Conservation (phyloP, 2,329 filamentous ascomycete genomes). For the Pyricularia grisea region DNA sequence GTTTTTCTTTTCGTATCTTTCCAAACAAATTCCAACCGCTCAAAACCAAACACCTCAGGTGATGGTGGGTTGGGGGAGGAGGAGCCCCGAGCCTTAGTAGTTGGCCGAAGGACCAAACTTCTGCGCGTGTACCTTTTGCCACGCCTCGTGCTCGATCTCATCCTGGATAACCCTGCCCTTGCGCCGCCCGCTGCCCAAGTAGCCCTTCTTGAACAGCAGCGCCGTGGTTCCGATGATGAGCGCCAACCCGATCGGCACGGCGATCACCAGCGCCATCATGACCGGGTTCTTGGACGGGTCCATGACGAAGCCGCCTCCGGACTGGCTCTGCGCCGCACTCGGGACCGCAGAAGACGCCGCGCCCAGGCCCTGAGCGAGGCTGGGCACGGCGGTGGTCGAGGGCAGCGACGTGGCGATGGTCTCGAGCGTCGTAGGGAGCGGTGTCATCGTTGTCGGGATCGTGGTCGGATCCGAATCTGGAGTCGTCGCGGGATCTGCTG, state of each 20-base stretch:
- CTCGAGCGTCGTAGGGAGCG: not conserved
- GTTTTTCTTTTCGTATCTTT: not conserved
- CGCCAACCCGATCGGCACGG: not conserved
- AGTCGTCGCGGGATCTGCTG: not conserved
- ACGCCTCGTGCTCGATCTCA: conserved; percentile 7
- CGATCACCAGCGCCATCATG: conserved; percentile 6
- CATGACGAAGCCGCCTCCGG: not conserved
- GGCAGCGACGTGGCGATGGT: not conserved
- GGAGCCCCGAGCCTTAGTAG: not conserved
- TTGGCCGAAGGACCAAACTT: conserved; percentile 6
- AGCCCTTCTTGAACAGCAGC: conserved; percentile 4
- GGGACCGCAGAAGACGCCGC: too few species aligned
- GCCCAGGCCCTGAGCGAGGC: not conserved
- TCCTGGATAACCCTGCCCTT: conserved; percentile 3
- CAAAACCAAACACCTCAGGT: not conserved
- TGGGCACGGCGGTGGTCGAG: not conserved
- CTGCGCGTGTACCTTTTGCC: conserved; percentile 6
- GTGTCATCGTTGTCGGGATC: not conserved
- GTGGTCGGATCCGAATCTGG: not conserved
- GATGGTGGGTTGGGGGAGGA: not conserved
- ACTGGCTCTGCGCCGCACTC: not conserved
- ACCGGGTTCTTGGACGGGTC: conserved; percentile 5
- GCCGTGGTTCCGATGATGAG: conserved; percentile 1
- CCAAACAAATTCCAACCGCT: not conserved
- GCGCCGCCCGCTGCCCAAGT: conserved; percentile 2